phyloP scores from a whole-genome alignment of 1,139 yeast genomes.

The Zygosaccharomyces pseudobailii region DNA sequence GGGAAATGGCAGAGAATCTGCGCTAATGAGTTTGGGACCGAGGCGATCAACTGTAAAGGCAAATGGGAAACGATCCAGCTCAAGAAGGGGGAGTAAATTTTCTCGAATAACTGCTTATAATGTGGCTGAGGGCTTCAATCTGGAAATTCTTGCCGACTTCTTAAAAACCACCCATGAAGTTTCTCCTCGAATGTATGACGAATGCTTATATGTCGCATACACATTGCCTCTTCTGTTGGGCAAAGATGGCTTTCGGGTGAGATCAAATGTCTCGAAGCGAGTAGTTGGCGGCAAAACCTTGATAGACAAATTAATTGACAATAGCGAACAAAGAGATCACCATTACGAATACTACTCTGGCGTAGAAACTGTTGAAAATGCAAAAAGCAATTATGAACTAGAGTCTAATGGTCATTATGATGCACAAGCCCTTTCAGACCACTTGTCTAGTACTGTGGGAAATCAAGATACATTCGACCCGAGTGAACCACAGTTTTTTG shows the following conservation, averaged over 20 bases:
- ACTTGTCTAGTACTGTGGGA: conserved; percentile 24
- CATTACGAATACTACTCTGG: conserved; percentile 90
- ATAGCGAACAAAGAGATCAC: conserved; percentile 81
- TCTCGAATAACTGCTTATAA: conserved; percentile 89
- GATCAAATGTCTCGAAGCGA: conserved; percentile 69
- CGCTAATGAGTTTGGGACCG: conserved; percentile 16
- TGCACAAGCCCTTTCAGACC: conserved; percentile 23
- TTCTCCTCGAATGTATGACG: conserved; percentile 82
- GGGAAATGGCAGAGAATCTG: conserved; percentile 28
- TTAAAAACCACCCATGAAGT: conserved; percentile 69
- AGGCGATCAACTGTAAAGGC: conserved; percentile 11
- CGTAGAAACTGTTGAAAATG: conserved; percentile 63
- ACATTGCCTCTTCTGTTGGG: conserved; percentile 86
- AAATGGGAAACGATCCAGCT: conserved; percentile 59
- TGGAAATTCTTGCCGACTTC: conserved; percentile 60
- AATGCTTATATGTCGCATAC: conserved; percentile 86
- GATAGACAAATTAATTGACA: conserved; percentile 73
- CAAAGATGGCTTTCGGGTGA: conserved; percentile 74
- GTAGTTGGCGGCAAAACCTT: conserved; percentile 54
- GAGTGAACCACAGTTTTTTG: conserved; percentile 61
- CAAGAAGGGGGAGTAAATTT: conserved; percentile 60
- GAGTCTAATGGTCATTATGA: conserved; percentile 22
- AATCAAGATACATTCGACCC: conserved; percentile 48
- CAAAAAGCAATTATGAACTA: conserved; percentile 46
- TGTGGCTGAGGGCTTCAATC: conserved; percentile 74